These are phyloP conservation scores for Fagus sylvatica DNA, from an alignment of 306 rosid species.

Conservation along the genomic window DNA sequence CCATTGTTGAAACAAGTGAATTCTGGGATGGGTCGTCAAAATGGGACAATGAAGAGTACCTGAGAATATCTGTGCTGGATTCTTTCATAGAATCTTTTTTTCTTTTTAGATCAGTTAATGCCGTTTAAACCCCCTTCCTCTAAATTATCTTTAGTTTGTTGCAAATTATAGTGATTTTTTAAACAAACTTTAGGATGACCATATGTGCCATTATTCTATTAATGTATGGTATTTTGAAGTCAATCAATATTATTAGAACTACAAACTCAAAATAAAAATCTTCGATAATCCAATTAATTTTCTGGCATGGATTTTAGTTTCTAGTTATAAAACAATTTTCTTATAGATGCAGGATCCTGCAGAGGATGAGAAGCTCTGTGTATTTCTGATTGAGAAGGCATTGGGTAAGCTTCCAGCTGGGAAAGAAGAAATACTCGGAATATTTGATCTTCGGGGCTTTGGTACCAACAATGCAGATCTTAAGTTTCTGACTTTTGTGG, in stretches of 20 bases:
- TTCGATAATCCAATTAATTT: neutral
- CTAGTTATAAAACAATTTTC: conserved; percentile 14
- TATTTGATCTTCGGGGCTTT: conserved; percentile 82
- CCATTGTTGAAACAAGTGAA: neutral
- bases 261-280: neutral
- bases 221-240: neutral
- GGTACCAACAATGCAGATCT: conserved; percentile 74
- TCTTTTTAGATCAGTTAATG: conserved; percentile 9
- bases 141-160: neutral
- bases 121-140: neutral
- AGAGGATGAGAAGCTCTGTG: conserved; percentile 79
- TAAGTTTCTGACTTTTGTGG: conserved; percentile 74
- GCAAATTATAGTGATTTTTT: neutral
- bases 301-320: conserved; percentile 7
- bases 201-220: neutral
- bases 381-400: conserved; percentile 78
- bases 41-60: conserved; percentile 14
- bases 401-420: conserved; percentile 72
- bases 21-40: neutral
- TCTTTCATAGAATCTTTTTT: conserved; percentile 1
- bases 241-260: neutral
- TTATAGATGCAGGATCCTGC: conserved; percentile 61
- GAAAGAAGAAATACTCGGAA: conserved; percentile 66
- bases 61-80: neutral
- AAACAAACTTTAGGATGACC: neutral